A percentile compares a stretch with the other conserved stretches of the same genome.
Conservation (phyloP, 23 red algal species). For the Cyanidioschyzon merolae region DNA sequence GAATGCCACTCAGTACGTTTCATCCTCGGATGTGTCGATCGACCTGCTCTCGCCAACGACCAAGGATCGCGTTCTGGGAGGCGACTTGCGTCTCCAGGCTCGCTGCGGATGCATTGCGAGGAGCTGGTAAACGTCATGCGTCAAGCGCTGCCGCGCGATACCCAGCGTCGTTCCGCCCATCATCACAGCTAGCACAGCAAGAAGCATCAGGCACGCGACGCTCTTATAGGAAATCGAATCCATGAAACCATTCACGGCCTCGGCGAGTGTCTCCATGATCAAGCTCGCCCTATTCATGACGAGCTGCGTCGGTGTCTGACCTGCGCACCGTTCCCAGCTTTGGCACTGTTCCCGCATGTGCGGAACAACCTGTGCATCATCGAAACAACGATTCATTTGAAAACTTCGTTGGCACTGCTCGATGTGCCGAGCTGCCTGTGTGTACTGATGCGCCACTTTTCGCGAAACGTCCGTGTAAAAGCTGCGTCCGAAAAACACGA, state of each 20-base stretch:
- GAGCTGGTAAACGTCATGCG: background rate
- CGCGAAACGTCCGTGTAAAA: background rate
- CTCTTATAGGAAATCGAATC: conserved; percentile 13
- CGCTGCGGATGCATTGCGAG: background rate
- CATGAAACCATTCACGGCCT: conserved; percentile 10
- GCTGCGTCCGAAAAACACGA: background rate
- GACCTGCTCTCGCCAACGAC: background rate
- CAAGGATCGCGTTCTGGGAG: background rate
- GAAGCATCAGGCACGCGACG: background rate
- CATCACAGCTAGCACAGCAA: background rate
- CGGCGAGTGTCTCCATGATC: conserved; percentile 8
- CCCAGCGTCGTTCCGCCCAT: background rate
- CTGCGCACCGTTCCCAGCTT: background rate
- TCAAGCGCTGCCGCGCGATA: background rate
- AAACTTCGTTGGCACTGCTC: conserved; percentile 7
- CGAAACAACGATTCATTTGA: background rate
- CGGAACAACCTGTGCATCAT: background rate
- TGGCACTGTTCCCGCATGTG: conserved; percentile 21
- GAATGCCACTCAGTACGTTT: background rate
- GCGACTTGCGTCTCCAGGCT: background rate
- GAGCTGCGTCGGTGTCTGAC: background rate
- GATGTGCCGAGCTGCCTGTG: background rate
- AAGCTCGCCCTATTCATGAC: conserved; percentile 1
- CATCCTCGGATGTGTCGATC: background rate
- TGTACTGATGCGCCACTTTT: background rate